Conservation (phyloP, 768 basidiomycete genomes). For the Amanita rubescens region DNA sequence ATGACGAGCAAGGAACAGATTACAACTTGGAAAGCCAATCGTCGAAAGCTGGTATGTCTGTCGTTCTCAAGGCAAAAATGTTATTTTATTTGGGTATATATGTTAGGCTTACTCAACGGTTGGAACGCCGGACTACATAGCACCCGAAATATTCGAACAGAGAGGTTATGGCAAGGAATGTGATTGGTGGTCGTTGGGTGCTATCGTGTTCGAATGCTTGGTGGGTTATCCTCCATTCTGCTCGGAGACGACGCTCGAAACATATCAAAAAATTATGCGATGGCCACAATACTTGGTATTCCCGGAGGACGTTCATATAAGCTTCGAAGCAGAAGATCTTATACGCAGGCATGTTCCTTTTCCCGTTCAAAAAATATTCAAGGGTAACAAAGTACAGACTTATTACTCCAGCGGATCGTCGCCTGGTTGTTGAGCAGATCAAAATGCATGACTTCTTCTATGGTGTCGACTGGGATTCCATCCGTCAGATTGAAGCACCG, state of each 20-base stretch:
- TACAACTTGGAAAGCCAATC: conserved; percentile 98
- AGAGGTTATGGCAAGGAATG: conserved; percentile 98
- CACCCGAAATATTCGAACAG: conserved; percentile 94
- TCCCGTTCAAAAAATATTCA: background rate
- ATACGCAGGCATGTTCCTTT: conserved; percentile 56
- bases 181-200: conserved; percentile 99
- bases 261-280: conserved; percentile 96
- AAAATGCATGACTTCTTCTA: conserved; percentile 91
- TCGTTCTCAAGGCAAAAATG: conserved; percentile 1
- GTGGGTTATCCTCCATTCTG: conserved; percentile 98
- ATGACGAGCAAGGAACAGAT: conserved; percentile 92
- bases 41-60: conserved; percentile 84
- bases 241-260: conserved; percentile 91
- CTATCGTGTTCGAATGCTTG: conserved; percentile 97
- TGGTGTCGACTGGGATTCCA: conserved; percentile 88
- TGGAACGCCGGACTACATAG: conserved; percentile 94
- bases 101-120: conserved; percentile 92
- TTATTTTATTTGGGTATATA: background rate
- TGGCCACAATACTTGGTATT: conserved; percentile 84
- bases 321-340: conserved; percentile 85
- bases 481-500: conserved; percentile 87
- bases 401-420: conserved; percentile 75
- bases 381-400: conserved; percentile 37
- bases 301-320: conserved; percentile 92
- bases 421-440: conserved; percentile 78